Conservation (phyloP, 2,329 filamentous ascomycete species). For the Phialemonium atrogriseum region DNA sequence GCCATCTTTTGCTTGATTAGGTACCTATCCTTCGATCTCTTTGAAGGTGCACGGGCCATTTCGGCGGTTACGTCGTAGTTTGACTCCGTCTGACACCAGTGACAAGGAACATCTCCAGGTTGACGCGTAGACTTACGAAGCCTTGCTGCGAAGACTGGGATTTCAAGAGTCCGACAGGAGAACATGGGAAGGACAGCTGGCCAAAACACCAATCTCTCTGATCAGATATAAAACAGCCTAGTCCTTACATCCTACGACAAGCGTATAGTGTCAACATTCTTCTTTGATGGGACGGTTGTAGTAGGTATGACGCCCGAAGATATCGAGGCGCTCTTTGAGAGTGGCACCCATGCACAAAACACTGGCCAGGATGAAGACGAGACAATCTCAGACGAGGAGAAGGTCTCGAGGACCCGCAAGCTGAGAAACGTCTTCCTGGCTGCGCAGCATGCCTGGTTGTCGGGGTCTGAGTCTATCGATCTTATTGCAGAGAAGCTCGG, state of each 20-base stretch:
- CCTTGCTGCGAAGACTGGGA: too few species aligned
- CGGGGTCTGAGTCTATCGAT: conserved; percentile 33
- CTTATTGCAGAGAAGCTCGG: conserved; percentile 42
- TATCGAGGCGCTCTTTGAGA: conserved; percentile 26
- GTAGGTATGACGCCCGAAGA: conserved; percentile 26
- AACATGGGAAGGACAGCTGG: too few species aligned
- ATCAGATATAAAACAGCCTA: too few species aligned
- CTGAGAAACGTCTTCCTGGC: conserved; percentile 29
- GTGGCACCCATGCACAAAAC: conserved; percentile 20
- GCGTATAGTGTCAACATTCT: not conserved
- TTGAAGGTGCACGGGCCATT: too few species aligned
- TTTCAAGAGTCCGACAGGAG: too few species aligned
- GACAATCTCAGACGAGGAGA: conserved; percentile 12
- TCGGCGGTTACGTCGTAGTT: too few species aligned
- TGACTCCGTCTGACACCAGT: too few species aligned
- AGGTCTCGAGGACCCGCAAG: conserved; percentile 9
- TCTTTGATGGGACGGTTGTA: not conserved
- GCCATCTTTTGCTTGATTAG: too few species aligned
- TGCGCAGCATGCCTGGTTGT: conserved; percentile 31
- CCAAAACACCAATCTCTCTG: too few species aligned
- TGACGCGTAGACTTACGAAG: too few species aligned
- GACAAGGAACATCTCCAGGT: too few species aligned
- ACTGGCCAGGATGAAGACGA: conserved; percentile 19
- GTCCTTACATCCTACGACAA: not conserved
- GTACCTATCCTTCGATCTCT: too few species aligned